phyloP scores from a whole-genome alignment of 192 early-diverging fungal genomes.

The Coemansia sp. region DNA sequence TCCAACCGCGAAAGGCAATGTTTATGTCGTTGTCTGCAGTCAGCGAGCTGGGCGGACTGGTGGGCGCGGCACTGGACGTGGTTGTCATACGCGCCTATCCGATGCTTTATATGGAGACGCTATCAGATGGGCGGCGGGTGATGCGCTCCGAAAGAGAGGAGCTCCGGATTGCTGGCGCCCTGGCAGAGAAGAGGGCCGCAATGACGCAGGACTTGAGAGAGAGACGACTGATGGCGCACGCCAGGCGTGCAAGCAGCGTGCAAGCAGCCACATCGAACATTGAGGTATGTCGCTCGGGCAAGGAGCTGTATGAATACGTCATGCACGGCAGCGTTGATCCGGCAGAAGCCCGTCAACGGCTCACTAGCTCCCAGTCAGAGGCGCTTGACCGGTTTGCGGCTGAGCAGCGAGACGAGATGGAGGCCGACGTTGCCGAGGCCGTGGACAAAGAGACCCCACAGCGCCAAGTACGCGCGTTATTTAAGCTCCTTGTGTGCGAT shows the following conservation, averaged over 20 bases:
- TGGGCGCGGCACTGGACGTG: conserved; percentile 44
- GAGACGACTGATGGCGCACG: not conserved
- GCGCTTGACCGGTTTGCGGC: conserved; percentile 2
- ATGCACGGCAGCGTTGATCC: conserved; percentile 5
- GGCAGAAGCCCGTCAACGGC: conserved; percentile 6
- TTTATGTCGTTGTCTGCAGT: conserved; percentile 35
- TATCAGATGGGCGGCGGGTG: conserved; percentile 15
- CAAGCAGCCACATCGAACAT: not conserved
- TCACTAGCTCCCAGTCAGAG: conserved; percentile 10
- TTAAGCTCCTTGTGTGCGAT: conserved; percentile 46
- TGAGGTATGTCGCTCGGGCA: conserved; percentile 5
- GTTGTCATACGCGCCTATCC: conserved; percentile 44
- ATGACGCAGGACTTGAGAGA: conserved; percentile 16
- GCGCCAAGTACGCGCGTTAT: conserved; percentile 29
- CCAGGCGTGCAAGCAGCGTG: not conserved
- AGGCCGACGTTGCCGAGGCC: not conserved
- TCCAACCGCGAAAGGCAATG: conserved; percentile 12
- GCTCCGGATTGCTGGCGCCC: conserved; percentile 7
- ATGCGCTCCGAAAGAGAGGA: conserved; percentile 39
- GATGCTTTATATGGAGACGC: conserved; percentile 33
- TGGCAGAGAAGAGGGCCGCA: conserved; percentile 7
- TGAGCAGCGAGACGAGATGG: conserved; percentile 1
- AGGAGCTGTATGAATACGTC: conserved; percentile 9
- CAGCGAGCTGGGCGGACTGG: conserved; percentile 21
- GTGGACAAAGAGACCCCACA: conserved; percentile 19